Conservation (phyloP, 2,329 filamentous ascomycete species). For the Ophiostoma tasmaniense region DNA sequence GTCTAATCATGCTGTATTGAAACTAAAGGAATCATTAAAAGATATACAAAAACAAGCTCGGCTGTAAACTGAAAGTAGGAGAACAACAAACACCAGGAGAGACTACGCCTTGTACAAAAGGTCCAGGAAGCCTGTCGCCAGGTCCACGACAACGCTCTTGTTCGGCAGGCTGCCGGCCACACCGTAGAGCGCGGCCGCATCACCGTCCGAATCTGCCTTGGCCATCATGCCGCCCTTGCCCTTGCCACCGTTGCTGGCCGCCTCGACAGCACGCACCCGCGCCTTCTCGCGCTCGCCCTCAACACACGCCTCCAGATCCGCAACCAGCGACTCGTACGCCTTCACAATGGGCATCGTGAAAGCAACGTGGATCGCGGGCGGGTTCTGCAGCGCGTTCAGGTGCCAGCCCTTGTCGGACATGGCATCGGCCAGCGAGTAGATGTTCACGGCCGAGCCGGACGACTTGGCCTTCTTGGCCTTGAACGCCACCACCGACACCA, state of each 20-base stretch:
- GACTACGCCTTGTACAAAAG: conserved; percentile 64
- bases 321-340: conserved; percentile 69
- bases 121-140: conserved; percentile 87
- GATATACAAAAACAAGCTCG: not conserved
- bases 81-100: not conserved
- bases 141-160: conserved; percentile 85
- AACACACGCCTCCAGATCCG: conserved; percentile 59
- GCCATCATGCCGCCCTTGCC: conserved; percentile 51
- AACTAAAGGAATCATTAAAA: not conserved
- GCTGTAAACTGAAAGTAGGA: not conserved
- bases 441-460: conserved; percentile 54
- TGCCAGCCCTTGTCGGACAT: conserved; percentile 87
- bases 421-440: conserved; percentile 88
- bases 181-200: conserved; percentile 84
- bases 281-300: conserved; percentile 76
- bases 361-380: conserved; percentile 86
- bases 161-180: conserved; percentile 92
- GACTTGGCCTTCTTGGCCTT: conserved; percentile 42
- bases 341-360: conserved; percentile 81
- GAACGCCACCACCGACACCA: conserved; percentile 88
- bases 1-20: not conserved
- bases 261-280: conserved; percentile 57
- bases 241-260: conserved; percentile 42
- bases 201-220: conserved; percentile 54
- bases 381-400: conserved; percentile 85